Base-by-base conservation (phyloP, 208 protist species). In the Trypanosoma avium region DNA sequence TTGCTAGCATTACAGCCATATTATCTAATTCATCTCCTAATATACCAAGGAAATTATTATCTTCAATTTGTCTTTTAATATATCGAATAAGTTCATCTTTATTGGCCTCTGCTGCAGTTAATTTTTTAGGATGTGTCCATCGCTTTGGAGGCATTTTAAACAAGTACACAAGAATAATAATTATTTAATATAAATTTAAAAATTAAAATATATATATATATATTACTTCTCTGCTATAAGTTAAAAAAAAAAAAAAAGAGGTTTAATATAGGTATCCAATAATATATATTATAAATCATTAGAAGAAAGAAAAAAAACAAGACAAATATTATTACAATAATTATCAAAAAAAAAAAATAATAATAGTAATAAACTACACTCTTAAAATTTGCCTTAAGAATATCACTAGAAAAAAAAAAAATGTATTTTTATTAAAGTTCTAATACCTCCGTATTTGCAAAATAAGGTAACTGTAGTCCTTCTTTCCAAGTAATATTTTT, bases 381-480 rank as follows among this genome's bases (percentile, higher is more conserved):
- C n/a, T n/a, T n/a, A n/a, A n/a, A n/a, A n/a, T n/a, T n/a, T n/a
- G n/a, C n/a, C n/a, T n/a, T n/a, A n/a, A n/a, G n/a, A n/a, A n/a
- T n/a, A n/a, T n/a, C n/a, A n/a, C n/a, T n/a, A n/a, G n/a, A n/a
- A n/a, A n/a, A n/a, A n/a, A n/a, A n/a, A n/a, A n/a, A n/a, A n/a
- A n/a, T n/a, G n/a, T n/a, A n/a, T n/a, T n/a, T n/a, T 12, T 29
- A 24, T 67, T 48, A 79, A 0, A 84, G 22, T 24, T 82, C 58
- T 45, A 93, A 36, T 19, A 96, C 78, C 26, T 92, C 84, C 0
- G 92, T 94, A 62, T 97, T 97, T 13, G 69, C 82, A 65, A 97
- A 82, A 57, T 93, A 97, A 0, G 86, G 84, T 4, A 83, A 32
- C 38, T 57, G 27, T 24, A 97, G 70, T 0, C 73, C 92, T 10